Evolutionary conservation across 148 eudicot species (phyloP).

Genomic region (Silene conica): DNA sequence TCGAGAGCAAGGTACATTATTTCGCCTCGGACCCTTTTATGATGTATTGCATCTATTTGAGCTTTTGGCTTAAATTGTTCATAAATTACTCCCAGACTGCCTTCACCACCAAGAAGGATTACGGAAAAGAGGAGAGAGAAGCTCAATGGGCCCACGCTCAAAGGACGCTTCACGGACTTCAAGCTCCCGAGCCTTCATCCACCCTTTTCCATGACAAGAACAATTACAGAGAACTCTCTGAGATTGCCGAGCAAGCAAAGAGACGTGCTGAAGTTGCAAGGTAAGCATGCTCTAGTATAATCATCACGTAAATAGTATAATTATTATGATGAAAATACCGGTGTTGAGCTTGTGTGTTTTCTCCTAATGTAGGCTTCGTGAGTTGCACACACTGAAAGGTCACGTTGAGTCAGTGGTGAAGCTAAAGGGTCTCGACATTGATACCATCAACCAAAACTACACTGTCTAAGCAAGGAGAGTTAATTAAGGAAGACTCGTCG

Average conservation of each 20-base stretch:
- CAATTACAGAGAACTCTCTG: constrained; percentile 76
- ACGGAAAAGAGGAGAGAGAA: constrained; percentile 88
- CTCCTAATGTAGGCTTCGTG: constrained; percentile 58
- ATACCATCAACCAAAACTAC: constrained; percentile 77
- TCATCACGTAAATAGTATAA: too few species aligned
- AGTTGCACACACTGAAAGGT: constrained; percentile 84
- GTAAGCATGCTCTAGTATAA: constrained; percentile 23
- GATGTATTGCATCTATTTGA: not conserved
- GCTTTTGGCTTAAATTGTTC: not conserved
- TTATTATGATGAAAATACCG: not conserved
- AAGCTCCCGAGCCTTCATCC: constrained; percentile 58
- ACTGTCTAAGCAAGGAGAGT: constrained; percentile 44
- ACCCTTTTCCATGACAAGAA: constrained; percentile 60
- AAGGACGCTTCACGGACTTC: constrained; percentile 84
- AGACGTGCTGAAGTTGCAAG: constrained; percentile 93
- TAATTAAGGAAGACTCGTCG: not conserved
- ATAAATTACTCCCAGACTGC: constrained; percentile 46
- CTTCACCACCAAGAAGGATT: constrained; percentile 85
- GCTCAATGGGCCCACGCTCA: constrained; percentile 97
- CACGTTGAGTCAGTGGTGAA: constrained; percentile 90
- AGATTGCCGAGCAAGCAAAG: constrained; percentile 92
- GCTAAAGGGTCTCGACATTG: constrained; percentile 84
- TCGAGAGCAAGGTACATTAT: constrained; percentile 71
- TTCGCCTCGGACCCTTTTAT: not conserved
- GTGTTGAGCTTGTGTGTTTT: not conserved